These are phyloP conservation scores for Suhomyces tanzawaensis DNA, from an alignment of 805 yeast genomes.

Conservation along the genomic window DNA sequence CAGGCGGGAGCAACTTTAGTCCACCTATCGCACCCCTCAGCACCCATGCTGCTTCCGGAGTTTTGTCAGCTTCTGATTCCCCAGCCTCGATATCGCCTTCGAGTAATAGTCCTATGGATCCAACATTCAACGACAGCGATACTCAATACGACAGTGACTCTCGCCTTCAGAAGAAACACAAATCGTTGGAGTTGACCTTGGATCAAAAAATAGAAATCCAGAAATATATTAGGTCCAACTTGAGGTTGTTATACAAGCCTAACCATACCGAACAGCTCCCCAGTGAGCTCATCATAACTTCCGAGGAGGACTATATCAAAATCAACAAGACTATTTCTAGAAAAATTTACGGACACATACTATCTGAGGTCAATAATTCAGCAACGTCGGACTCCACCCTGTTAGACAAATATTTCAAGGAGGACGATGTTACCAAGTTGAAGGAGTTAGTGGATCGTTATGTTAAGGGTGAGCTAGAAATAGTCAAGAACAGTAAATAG, in stretches of 20 bases:
- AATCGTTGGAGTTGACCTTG: conserved; percentile 20
- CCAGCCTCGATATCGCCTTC: conserved; percentile 8
- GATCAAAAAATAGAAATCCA: conserved; percentile 59
- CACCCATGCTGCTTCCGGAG: neutral
- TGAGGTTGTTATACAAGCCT: conserved; percentile 48
- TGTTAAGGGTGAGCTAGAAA: conserved; percentile 20
- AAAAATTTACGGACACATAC: conserved; percentile 45
- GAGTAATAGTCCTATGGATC: conserved; percentile 8
- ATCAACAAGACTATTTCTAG: conserved; percentile 66
- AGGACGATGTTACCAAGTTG: conserved; percentile 14
- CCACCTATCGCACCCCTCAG: neutral
- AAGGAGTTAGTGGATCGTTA: conserved; percentile 21
- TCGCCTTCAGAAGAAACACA: conserved; percentile 1
- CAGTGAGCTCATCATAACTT: conserved; percentile 27
- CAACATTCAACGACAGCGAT: conserved; percentile 5
- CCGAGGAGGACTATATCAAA: conserved; percentile 48
- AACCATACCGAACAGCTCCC: conserved; percentile 19
- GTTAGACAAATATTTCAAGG: conserved; percentile 18
- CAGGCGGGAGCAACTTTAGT: neutral
- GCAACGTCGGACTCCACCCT: neutral
- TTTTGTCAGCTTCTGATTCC: conserved; percentile 7
- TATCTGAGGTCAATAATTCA: conserved; percentile 6
- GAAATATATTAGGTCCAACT: conserved; percentile 48
- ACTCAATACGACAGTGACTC: conserved; percentile 10
- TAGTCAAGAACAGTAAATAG: neutral